Evolutionary conservation across 306 rosid species (phyloP), one percentile per base, ranked within the genome.

Genomic region (Betula pendula): DNA sequence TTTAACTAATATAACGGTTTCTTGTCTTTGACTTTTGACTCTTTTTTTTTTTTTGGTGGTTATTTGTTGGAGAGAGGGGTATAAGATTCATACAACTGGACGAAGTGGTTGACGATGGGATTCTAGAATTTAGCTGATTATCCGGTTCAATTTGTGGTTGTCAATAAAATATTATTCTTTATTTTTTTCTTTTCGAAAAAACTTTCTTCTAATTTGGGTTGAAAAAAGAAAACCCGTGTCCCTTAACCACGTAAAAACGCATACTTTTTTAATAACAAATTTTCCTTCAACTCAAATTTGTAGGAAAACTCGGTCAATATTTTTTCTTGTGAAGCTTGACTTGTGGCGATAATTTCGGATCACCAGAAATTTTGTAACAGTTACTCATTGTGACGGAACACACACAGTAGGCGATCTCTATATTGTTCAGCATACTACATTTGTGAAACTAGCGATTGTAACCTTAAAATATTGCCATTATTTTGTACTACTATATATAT

Each of bases 1-100:
- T 51, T 52, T 71, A 81, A 82, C 71, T 5, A 68, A 14, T 29
- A 20, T 35, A 77, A 82, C 82, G 2, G 75, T 25, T 77, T 56
- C 33, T 27, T 13, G 67, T 27, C 22, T 27, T 5, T 17, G 5
- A 12, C 69, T 52, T 72, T 53, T 8, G 60, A 29, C 51, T 75
- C 3, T 9, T 42, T 22, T 35, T 48, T 38, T 68, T 60, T 29
- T 25, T 40, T 24, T 27, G 48, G 75, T 35, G 68, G 42, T 58
- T 25, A 14, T 77, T 24, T 40, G 59, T 40, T 20, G 60, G 25
- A 27, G 25, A 17, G 25, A 17, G 38, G 24, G 15, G 53, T 48
- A 70, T 40, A 49, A 10, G 40, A 35, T 35, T 35, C 5, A 35
- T 35, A 35, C 40, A 29, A 29, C 33, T 29, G 33, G 33, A 29